A percentile compares a stretch with the other conserved stretches of the same genome.
Conservation (phyloP, 352 stramenopile genomes). For the Aphanomyces euteiches region DNA sequence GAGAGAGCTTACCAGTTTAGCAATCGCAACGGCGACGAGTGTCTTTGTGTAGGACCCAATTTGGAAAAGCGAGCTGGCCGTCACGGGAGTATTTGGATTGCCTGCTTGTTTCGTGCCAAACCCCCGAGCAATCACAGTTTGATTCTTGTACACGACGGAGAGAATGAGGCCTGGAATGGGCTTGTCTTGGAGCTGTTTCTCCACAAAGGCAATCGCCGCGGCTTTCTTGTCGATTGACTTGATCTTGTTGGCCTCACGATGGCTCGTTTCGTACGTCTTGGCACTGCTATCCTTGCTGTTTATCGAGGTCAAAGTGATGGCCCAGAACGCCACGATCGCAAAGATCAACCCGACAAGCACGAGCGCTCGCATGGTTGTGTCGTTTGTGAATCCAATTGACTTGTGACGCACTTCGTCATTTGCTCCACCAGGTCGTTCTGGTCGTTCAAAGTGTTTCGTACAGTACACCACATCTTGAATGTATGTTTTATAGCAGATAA, state of each 20-base stretch:
- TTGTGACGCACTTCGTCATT: too few relatives aligned
- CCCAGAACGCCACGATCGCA: neutral
- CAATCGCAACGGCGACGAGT: conserved; percentile 43
- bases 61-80: conserved; percentile 51
- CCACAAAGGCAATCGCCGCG: conserved; percentile 17
- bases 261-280: too few relatives aligned
- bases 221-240: conserved; percentile 15
- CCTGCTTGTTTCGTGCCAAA: conserved; percentile 25
- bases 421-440: too few relatives aligned
- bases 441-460: too few relatives aligned
- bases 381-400: too few relatives aligned
- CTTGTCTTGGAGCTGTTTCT: neutral
- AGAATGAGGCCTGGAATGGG: conserved; percentile 17
- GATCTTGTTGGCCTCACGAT: too few relatives aligned
- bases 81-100: conserved; percentile 35
- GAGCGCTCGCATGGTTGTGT: conserved; percentile 1
- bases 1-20: conserved; percentile 32
- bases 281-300: neutral
- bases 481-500: too few relatives aligned
- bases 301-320: neutral
- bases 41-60: conserved; percentile 65
- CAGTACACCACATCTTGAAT: too few relatives aligned
- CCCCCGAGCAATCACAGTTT: conserved; percentile 23
- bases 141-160: conserved; percentile 26
- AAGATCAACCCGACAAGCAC: neutral